phyloP scores from a whole-genome alignment of 139 green algal genomes.

The Zygnema circumcarinatum region DNA sequence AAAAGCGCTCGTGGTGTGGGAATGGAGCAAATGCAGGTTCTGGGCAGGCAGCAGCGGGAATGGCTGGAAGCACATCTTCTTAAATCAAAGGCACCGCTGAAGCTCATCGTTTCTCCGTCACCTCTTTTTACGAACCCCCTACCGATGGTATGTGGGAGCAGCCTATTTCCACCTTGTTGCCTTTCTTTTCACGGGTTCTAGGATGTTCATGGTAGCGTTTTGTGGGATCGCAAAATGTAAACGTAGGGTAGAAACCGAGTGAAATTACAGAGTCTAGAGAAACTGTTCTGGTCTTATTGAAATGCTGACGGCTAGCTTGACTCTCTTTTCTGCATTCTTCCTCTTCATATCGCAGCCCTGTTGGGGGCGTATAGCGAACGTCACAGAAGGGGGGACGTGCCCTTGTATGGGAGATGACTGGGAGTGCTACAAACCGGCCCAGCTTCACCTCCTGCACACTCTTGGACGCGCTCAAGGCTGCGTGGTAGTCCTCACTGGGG shows the following conservation, averaged over 20 bases:
- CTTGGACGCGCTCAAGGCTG: conserved; percentile 38
- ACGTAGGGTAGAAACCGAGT: too few relatives aligned
- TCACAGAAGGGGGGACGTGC: not conserved
- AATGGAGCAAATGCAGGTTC: conserved; percentile 13
- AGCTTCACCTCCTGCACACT: conserved; percentile 48
- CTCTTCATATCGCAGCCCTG: too few relatives aligned
- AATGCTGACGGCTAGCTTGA: too few relatives aligned
- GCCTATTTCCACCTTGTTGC: too few relatives aligned
- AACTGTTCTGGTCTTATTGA: too few relatives aligned
- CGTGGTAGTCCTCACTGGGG: conserved; percentile 44
- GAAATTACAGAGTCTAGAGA: too few relatives aligned
- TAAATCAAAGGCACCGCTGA: conserved; percentile 31
- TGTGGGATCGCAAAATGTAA: too few relatives aligned
- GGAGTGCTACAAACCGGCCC: conserved; percentile 55
- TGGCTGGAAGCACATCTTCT: conserved; percentile 28
- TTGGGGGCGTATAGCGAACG: not conserved
- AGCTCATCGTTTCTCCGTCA: conserved; percentile 43
- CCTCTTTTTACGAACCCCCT: conserved; percentile 36
- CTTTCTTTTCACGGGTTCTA: too few relatives aligned
- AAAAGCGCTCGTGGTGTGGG: too few relatives aligned
- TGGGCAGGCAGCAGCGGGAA: conserved; percentile 35
- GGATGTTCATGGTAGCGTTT: too few relatives aligned
- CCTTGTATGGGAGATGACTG: conserved; percentile 26
- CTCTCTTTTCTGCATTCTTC: too few relatives aligned
- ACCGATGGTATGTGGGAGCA: conserved; percentile 6